Base-by-base conservation (phyloP, 257 asterid genomes). In the Jacaranda copaia region DNA sequence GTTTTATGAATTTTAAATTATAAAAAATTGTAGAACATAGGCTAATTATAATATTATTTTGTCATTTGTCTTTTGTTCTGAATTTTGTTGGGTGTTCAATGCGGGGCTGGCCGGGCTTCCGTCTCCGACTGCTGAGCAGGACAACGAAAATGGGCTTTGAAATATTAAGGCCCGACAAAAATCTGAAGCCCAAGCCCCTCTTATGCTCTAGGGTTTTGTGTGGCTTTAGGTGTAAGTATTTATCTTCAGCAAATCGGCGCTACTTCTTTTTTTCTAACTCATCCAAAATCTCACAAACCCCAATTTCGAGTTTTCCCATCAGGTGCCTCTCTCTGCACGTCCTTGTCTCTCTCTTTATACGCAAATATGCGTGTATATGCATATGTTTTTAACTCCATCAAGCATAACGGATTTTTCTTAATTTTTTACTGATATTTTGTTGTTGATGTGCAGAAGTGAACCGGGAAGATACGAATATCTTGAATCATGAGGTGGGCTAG, bases 401-500 rank as follows among this genome's bases (percentile, higher is more conserved):
- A 70, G 58, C 69, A 43, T 62, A 2, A 48, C 1, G 32, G 5
- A 14, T 62, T 40, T n/a, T 25, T 61, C 3, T 8, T 12, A 3
- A 36, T 68, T 32, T 55, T 80, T 15, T 9, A 48, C n/a, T 12
- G 61, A 9, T 3, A 68, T 14, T 73, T 78, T 55, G 69, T 70
- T 74, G 48, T 73, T 61, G 25, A 53, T 77, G 64, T 53, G 77
- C 77, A 53, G 82, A 43, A 60, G 73, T 77, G 53, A 52, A 32
- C 58, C 57, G 66, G 71, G 74, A 42, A 64, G 55, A 38, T 42
- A 72, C 40, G 55, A 48, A 32, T 56, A 53, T 71, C 66, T 62
- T 70, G 72, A 75, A 78, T 64, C 72, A 82, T 82, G 86, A 82
- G 86, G 86, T 82, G 55, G 38, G 75, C 70, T 56, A 12, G 14